Evolutionary conservation across 768 basidiomycete genomes (phyloP).

Genomic region (Trametes cubensis): DNA sequence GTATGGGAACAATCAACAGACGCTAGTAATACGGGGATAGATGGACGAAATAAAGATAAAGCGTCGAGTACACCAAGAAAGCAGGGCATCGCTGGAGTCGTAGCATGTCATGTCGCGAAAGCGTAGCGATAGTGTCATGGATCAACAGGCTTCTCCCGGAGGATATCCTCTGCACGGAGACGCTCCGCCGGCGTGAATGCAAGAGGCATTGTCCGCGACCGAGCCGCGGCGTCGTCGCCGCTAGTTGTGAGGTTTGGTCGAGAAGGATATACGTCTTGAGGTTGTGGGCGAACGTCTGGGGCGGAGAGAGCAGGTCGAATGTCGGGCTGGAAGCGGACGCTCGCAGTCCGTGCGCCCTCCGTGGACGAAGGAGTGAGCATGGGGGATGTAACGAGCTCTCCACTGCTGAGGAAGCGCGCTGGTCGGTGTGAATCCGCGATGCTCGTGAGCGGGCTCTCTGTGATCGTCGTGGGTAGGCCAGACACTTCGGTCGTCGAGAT

Average conservation of each 20-base stretch:
- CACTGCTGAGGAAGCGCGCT: constrained; percentile 16
- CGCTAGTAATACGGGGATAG: too few relatives aligned
- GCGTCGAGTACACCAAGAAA: not conserved
- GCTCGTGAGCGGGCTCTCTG: constrained; percentile 13
- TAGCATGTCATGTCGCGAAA: too few relatives aligned
- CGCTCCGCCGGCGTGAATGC: constrained; percentile 14
- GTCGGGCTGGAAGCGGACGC: constrained; percentile 19
- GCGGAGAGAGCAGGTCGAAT: not conserved
- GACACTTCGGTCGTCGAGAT: constrained; percentile 9
- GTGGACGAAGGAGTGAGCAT: not conserved
- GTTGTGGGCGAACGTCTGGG: constrained; percentile 8
- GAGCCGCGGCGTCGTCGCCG: constrained; percentile 12
- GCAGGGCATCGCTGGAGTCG: not conserved
- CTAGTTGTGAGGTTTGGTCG: not conserved
- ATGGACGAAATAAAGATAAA: not conserved
- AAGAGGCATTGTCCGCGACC: constrained; percentile 20
- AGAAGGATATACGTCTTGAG: not conserved
- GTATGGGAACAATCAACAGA: too few relatives aligned
- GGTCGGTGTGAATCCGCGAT: not conserved
- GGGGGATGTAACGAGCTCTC: constrained; percentile 17
- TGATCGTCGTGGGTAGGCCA: constrained; percentile 1
- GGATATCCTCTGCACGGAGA: constrained; percentile 12
- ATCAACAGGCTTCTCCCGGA: not conserved
- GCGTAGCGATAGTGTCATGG: not conserved
- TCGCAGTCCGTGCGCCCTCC: constrained; percentile 1